Evolutionary conservation across 2,329 filamentous ascomycete species (phyloP), one percentile per base, ranked within the genome.

Genomic region (Pyricularia sp.): DNA sequence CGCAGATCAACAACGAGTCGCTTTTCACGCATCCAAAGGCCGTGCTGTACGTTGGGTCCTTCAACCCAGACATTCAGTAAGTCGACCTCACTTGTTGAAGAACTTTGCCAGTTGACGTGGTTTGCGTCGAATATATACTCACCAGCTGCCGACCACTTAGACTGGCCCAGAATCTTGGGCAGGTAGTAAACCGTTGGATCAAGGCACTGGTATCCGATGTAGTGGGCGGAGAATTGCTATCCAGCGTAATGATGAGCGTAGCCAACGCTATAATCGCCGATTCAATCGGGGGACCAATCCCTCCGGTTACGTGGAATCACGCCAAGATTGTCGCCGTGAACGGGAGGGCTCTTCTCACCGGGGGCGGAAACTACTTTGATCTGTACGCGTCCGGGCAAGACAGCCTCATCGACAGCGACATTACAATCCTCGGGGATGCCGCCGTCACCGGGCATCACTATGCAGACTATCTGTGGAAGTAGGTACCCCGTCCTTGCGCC

Each of bases 281-380:
- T 25, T 23, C 25, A 4, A 12, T 55, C 31, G n/a, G 23, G 1
- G 31, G 26, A 12, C 20, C 6, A 36, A 25, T 66, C 11, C 11
- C 33, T 3, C 65, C 65, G 5, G 33, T 55, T 11, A 66, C 17
- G 30, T 66, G 65, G 65, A 66, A 66, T 28, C 65, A 66, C 25
- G 65, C 65, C 65, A 66, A 66, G 23, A 66, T 66, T 23, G 65
- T 66, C n/a, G 65, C 65, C 7, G 65, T 66, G 23, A 55, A 66
- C 65, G 65, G 65, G 9, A n/a, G 65, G 31, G 14, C 65, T 12
- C 65, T 66, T 25, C 33, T 66, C n/a, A 66, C 65, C 4, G 65
- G 65, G 25, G 65, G 65, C 7, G 65, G 33, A 4, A 66, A 66
- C 65, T 66, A 66, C 30, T 66, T 42, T 31, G 65, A 66, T 20